Percentiles rank a stretch among this genome's conserved stretches.
Evolutionary conservation across 2,329 filamentous ascomycete genomes (phyloP).

Genomic region (Trichothecium roseum): DNA sequence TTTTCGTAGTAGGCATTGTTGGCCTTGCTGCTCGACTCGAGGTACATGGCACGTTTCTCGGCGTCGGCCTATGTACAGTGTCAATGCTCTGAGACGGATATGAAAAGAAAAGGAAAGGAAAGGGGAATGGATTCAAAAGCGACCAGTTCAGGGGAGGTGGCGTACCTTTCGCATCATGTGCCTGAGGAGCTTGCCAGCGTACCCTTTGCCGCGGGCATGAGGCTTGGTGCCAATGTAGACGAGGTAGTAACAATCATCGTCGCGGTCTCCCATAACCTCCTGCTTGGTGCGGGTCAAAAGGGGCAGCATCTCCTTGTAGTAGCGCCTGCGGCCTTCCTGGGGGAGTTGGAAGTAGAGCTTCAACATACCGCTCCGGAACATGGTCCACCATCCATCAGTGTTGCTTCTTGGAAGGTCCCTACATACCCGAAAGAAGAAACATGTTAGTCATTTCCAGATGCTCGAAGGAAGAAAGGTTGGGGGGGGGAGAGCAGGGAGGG

Average conservation of each 20-base stretch:
- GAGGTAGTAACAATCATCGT: constrained; percentile 66
- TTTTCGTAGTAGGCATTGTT: constrained; percentile 66
- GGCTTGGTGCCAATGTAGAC: constrained; percentile 74
- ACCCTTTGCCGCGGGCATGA: constrained; percentile 59
- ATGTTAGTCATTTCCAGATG: too few relatives aligned
- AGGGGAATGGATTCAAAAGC: background rate
- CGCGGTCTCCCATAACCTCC: constrained; percentile 55
- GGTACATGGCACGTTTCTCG: constrained; percentile 59
- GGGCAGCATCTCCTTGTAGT: constrained; percentile 68
- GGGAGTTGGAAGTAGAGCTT: constrained; percentile 65
- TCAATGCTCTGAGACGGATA: too few relatives aligned
- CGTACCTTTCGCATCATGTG: constrained; percentile 56
- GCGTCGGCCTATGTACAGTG: constrained; percentile 47
- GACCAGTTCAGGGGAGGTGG: too few relatives aligned
- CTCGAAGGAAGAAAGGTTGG: too few relatives aligned
- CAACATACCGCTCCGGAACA: constrained; percentile 68
- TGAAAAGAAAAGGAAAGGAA: background rate
- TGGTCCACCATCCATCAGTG: constrained; percentile 63
- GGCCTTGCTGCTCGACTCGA: constrained; percentile 61
- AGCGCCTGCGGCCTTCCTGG: constrained; percentile 59
- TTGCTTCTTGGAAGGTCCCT: constrained; percentile 69
- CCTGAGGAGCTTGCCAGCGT: constrained; percentile 60
- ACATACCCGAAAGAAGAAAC: constrained; percentile 1
- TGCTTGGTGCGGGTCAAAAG: constrained; percentile 64
- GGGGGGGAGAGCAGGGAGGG: too few relatives aligned